Conservation (phyloP, 768 basidiomycete genomes). For the Collybiopsis luxurians region DNA sequence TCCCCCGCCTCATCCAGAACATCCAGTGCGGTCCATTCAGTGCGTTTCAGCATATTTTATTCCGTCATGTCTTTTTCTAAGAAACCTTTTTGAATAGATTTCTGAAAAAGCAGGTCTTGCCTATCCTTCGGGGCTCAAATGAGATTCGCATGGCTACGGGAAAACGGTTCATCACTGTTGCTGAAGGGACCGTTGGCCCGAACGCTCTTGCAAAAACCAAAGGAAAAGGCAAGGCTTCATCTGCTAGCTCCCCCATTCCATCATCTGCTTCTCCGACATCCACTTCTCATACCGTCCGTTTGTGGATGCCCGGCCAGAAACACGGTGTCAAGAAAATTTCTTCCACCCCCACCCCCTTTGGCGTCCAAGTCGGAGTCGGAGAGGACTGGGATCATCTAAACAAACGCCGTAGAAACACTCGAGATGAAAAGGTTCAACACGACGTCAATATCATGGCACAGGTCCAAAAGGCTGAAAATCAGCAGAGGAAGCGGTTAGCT, state of each 20-base stretch:
- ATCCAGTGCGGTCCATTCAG: slow-evolving; percentile 56
- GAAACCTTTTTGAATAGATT: slow-evolving; percentile 35
- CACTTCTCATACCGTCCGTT: slow-evolving; percentile 33
- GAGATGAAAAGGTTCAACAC: slow-evolving; percentile 41
- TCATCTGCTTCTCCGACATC: slow-evolving; percentile 15
- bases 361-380: slow-evolving; percentile 42
- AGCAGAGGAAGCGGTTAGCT: neutral
- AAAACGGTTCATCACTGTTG: slow-evolving; percentile 22
- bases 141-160: slow-evolving; percentile 42
- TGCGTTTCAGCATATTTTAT: slow-evolving; percentile 20
- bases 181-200: slow-evolving; percentile 4
- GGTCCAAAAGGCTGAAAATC: neutral
- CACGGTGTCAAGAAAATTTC: neutral
- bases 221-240: slow-evolving; percentile 15
- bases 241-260: slow-evolving; percentile 12
- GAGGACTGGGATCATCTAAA: slow-evolving; percentile 58
- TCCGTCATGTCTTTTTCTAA: neutral
- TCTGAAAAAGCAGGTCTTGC: slow-evolving; percentile 52
- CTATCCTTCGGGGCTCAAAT: slow-evolving; percentile 37
- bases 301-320: slow-evolving; percentile 31
- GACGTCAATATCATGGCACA: slow-evolving; percentile 35
- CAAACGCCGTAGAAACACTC: slow-evolving; percentile 45
- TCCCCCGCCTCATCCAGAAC: slow-evolving; percentile 36
- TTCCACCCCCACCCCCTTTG: slow-evolving; percentile 8
- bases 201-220: neutral